Base-by-base conservation (phyloP, 2,329 filamentous ascomycete species). In the Cladosporium velox region DNA sequence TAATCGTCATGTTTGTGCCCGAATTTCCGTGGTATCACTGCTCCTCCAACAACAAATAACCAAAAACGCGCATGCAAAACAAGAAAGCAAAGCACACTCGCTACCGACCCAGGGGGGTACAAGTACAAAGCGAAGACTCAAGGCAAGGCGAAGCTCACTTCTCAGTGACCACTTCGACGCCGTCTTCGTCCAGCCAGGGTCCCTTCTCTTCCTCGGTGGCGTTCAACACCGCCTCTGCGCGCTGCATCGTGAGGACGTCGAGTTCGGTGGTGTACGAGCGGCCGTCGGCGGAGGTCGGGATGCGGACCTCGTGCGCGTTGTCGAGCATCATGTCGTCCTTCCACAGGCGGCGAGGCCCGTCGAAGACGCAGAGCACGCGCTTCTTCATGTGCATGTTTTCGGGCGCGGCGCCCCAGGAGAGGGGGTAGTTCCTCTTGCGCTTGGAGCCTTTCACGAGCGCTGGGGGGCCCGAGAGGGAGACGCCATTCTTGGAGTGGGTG, bases 311-410 rank as follows among this genome's bases (percentile, higher is more conserved):
- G 74, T 95, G 93, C 73, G 97, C 93, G 18, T 91, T 93, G 72
- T 93, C 92, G 59, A 99, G 88, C 93, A 97, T 96, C 92, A 98
- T 95, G 80, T 99, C 95, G 76, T 99, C 95, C 83, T 98, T 98
- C 86, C 91, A 95, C 59, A 99, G 85, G 51, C 94, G 89, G 63
- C 93, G 88, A 18, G 86, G 86, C 0, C 95, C 95, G 75, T 98
- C 93, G 74, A 96, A 99, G 24, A 96, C 91, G 70, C 92, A 92
- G 74, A 98, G 85, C 65, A 97, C 92, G 32, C 95, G 91, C 87
- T 97, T 97, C 87, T 96, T 97, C 88, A 96, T 96, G 76, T 91
- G 96, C 92, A 98, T 97, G 82, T 95, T 93, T 74, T 92, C 91
- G 74, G 91, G 89, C 69, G 93, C 87, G 73, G 93, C 95, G 62